Percentiles rank a stretch among this genome's conserved stretches.
These are phyloP conservation scores for Glonium stellatum DNA, from an alignment of 495 filamentous ascomycete species.

Conservation along the genomic window DNA sequence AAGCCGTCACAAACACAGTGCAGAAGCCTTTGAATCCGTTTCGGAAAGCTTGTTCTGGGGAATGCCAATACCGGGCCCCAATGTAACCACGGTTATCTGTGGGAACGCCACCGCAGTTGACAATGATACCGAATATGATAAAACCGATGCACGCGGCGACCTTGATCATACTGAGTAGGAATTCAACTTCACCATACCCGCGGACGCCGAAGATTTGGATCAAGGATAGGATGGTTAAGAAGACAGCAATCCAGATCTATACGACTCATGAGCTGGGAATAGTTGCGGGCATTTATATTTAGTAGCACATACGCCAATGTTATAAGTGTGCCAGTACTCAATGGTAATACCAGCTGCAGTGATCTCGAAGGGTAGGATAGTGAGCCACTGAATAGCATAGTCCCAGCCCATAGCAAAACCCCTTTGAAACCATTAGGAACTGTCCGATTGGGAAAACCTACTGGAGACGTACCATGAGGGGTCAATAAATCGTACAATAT, in stretches of 20 bases:
- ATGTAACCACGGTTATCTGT: constrained; percentile 35
- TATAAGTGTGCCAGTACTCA: constrained; percentile 49
- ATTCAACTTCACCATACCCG: constrained; percentile 51
- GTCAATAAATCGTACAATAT: constrained; percentile 50
- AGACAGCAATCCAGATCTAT: constrained; percentile 42
- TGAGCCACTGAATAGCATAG: constrained; percentile 43
- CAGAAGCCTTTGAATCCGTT: constrained; percentile 66
- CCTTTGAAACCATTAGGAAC: constrained; percentile 18
- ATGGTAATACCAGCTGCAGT: constrained; percentile 53
- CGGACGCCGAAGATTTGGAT: constrained; percentile 45
- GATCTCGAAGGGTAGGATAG: constrained; percentile 44
- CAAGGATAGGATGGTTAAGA: constrained; percentile 38
- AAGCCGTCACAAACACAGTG: constrained; percentile 61
- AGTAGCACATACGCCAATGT: constrained; percentile 33
- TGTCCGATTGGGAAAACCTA: too few relatives aligned
- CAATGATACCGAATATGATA: constrained; percentile 37
- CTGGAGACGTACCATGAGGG: constrained; percentile 40
- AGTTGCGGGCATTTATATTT: neutral
- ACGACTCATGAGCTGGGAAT: neutral
- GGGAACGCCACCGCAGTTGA: constrained; percentile 32
- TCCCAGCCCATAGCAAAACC: constrained; percentile 49
- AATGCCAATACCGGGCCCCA: constrained; percentile 45
- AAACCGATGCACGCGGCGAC: constrained; percentile 43
- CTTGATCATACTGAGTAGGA: constrained; percentile 46
- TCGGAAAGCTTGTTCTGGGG: constrained; percentile 52